A percentile compares a stretch with the other conserved stretches of the same genome.
These are phyloP conservation scores for Xylaria palmicola DNA, from an alignment of 495 filamentous ascomycete species.

Conservation along the genomic window DNA sequence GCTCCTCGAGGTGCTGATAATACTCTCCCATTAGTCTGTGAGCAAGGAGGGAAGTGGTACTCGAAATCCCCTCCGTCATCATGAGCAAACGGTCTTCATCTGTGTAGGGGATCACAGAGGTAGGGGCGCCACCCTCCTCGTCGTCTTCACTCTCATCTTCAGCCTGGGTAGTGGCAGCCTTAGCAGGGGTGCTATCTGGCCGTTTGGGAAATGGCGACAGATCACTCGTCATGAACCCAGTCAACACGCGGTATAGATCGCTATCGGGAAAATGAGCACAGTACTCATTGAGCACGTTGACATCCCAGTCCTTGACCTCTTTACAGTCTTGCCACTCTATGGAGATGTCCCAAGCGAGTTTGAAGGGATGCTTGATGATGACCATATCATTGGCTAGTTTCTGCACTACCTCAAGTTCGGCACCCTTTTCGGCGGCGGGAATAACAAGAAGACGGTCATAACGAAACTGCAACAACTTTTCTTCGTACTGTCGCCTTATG, in stretches of 20 bases:
- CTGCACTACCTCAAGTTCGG: conserved; percentile 66
- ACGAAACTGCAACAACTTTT: conserved; percentile 80
- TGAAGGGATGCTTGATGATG: conserved; percentile 89
- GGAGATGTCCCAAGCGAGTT: conserved; percentile 84
- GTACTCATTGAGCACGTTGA: conserved; percentile 71
- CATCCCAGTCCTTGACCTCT: conserved; percentile 68
- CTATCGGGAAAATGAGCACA: conserved; percentile 79
- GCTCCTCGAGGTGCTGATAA: conserved; percentile 81
- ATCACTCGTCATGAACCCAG: conserved; percentile 77
- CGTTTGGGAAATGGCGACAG: conserved; percentile 75
- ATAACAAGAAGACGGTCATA: conserved; percentile 72
- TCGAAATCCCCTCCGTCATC: conserved; percentile 80
- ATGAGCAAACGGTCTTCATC: conserved; percentile 72
- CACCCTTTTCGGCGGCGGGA: conserved; percentile 60
- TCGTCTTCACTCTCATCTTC: conserved; percentile 50
- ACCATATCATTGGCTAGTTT: conserved; percentile 86
- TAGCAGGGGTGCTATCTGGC: conserved; percentile 13
- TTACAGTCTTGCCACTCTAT: conserved; percentile 87
- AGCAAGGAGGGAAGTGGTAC: conserved; percentile 73
- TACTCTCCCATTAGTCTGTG: conserved; percentile 84
- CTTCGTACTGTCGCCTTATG: conserved; percentile 78
- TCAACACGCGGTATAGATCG: conserved; percentile 76
- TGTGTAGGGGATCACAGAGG: conserved; percentile 51
- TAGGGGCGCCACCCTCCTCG: conserved; percentile 49
- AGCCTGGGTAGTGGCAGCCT: conserved; percentile 18